Base-by-base conservation (phyloP, 139 green algal species). In the Deuterostichococcus epilithicus region DNA sequence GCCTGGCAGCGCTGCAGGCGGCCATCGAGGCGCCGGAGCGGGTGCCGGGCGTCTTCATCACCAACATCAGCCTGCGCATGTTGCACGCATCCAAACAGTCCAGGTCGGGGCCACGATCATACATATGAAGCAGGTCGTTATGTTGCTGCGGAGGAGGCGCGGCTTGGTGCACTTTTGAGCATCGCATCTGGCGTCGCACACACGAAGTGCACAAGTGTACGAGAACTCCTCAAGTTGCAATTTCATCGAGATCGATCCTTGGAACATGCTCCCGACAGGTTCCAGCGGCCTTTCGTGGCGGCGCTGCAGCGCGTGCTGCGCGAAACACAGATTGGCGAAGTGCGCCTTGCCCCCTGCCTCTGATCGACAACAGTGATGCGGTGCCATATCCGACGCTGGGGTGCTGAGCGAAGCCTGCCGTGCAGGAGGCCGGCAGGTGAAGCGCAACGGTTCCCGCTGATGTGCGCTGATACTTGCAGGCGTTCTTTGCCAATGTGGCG, bases 51-150 rank as follows among this genome's bases (percentile, higher is more conserved):
- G 91, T 98, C 36, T 81, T 88, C 73, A 52, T 95, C 25, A 84
- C 94, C 18, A 96, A 98, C 83, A 87, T 96, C 38, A 92, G 81
- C 33, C 84, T 98, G 36, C 79, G 94, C 58, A 85, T 88, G 69
- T 81, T 98, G 74, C 91, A 96, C 84, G 69, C 91, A 6, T 82
- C 76, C 38, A 89, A 90, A 22, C 86, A 91, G 78, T n/a, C 37
- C 25, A 34, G 18, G 6, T 80, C 37, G n/a, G n/a, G n/a, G n/a
- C n/a, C n/a, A n/a, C n/a, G n/a, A n/a, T n/a, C n/a, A n/a, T n/a
- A n/a, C n/a, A n/a, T n/a, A n/a, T n/a, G n/a, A n/a, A n/a, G n/a
- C n/a, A n/a, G n/a, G n/a, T n/a, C n/a, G n/a, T n/a, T n/a, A n/a
- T n/a, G n/a, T n/a, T n/a, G n/a, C n/a, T n/a, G n/a, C n/a, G n/a